These are phyloP conservation scores for Rubia peregrina DNA, from an alignment of 305 asterid genomes.

Conservation along the genomic window DNA sequence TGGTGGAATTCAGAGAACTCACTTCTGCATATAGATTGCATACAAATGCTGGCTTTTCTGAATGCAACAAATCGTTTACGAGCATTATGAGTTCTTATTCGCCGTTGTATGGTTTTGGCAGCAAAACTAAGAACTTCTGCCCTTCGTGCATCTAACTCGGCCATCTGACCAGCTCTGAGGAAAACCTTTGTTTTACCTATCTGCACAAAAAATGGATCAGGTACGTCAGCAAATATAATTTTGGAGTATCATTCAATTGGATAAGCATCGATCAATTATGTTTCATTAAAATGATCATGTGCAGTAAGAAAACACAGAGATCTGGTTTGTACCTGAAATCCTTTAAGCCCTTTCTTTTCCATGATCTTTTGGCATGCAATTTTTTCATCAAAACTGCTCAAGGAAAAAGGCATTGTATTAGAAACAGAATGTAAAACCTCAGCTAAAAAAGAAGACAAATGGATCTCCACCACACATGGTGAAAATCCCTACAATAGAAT, in stretches of 20 bases:
- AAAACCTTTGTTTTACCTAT: conserved; percentile 97
- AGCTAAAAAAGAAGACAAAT: conserved; percentile 7
- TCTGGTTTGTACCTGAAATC: conserved; percentile 68
- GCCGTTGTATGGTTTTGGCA: conserved; percentile 78
- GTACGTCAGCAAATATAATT: background rate
- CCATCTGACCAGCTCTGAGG: conserved; percentile 99
- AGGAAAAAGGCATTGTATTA: conserved; percentile 21
- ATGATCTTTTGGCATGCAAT: conserved; percentile 68
- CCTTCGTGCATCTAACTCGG: conserved; percentile 95
- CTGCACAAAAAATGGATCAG: conserved; percentile 37
- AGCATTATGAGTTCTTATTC: conserved; percentile 73
- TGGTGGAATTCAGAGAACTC: conserved; percentile 22
- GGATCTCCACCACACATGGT: conserved; percentile 12
- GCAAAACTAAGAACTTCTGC: conserved; percentile 85
- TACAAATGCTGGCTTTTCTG: conserved; percentile 51
- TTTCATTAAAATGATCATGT: background rate
- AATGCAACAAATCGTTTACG: conserved; percentile 58
- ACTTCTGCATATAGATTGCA: conserved; percentile 93
- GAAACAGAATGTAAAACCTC: conserved; percentile 19
- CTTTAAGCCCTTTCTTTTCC: conserved; percentile 82
- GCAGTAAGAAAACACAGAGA: conserved; percentile 4
- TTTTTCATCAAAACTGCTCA: conserved; percentile 82
- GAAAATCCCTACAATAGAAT: conserved; percentile 17
- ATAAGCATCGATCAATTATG: background rate
- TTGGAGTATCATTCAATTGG: background rate